Conservation (phyloP, 2,329 filamentous ascomycete genomes). For the Aspergillus sergii region DNA sequence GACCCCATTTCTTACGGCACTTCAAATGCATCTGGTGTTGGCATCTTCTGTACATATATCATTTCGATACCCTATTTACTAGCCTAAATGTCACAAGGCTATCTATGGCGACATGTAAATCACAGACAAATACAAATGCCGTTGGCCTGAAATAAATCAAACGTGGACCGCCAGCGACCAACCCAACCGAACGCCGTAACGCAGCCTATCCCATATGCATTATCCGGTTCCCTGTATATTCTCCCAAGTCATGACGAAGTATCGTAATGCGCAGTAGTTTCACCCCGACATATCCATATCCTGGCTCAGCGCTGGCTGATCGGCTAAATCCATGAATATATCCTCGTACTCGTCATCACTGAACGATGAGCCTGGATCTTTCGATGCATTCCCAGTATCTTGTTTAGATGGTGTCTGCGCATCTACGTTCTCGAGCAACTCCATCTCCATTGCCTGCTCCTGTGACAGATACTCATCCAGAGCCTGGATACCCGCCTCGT, state of each 20-base stretch:
- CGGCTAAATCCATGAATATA: conserved; percentile 66
- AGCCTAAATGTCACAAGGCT: conserved; percentile 6
- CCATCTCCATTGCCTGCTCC: conserved; percentile 37
- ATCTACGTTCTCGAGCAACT: conserved; percentile 25
- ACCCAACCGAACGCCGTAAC: conserved; percentile 8
- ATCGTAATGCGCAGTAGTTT: not conserved
- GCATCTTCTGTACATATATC: conserved; percentile 25
- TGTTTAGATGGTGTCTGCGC: not conserved
- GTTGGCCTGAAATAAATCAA: not conserved
- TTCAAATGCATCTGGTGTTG: conserved; percentile 6
- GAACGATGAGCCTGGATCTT: conserved; percentile 19
- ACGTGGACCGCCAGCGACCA: not conserved
- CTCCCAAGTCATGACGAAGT: not conserved
- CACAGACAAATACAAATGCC: not conserved
- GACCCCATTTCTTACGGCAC: not conserved
- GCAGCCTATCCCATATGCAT: not conserved
- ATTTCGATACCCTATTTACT: conserved; percentile 35
- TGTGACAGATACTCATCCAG: conserved; percentile 41
- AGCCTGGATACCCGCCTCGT: conserved; percentile 32
- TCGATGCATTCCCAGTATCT: too few relatives aligned
- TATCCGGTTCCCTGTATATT: not conserved
- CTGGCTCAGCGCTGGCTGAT: conserved; percentile 30
- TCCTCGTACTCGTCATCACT: conserved; percentile 64
- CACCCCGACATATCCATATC: conserved; percentile 41
- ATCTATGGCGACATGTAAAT: not conserved